Conservation (phyloP, 2,329 filamentous ascomycete genomes). For the Aureobasidium uvarum region DNA sequence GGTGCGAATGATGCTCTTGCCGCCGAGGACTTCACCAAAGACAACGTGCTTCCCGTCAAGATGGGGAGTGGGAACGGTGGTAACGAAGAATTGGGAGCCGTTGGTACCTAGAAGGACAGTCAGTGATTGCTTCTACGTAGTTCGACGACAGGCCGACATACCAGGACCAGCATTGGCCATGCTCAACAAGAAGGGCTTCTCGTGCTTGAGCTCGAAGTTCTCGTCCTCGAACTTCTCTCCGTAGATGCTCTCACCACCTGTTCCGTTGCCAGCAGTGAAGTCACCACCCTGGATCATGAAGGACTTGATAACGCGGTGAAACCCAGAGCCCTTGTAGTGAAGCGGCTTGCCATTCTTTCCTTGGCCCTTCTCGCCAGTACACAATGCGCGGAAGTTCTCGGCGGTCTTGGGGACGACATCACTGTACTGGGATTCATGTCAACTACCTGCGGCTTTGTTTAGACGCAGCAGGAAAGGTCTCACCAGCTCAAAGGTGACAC, state of each 20-base stretch:
- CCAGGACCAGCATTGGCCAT: conserved; percentile 97
- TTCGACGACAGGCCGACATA: conserved; percentile 45
- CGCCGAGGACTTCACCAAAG: conserved; percentile 89
- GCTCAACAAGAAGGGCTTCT: conserved; percentile 86
- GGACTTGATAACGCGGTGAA: conserved; percentile 96
- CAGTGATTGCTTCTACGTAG: background rate
- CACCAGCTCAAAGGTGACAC: conserved; percentile 82
- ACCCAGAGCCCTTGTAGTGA: conserved; percentile 86
- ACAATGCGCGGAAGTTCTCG: conserved; percentile 93
- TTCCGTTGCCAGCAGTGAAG: conserved; percentile 92
- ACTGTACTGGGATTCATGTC: conserved; percentile 40
- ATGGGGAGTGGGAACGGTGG: conserved; percentile 90
- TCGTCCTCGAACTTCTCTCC: conserved; percentile 97
- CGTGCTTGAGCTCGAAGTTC: conserved; percentile 90
- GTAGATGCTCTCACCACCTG: conserved; percentile 95
- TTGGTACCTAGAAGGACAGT: conserved; percentile 67
- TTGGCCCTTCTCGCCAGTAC: conserved; percentile 88
- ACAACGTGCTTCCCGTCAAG: conserved; percentile 97
- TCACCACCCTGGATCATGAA: conserved; percentile 99
- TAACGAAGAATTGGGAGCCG: conserved; percentile 97
- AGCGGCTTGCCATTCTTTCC: conserved; percentile 80
- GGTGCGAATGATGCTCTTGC: conserved; percentile 86
- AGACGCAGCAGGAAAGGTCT: conserved; percentile 34
- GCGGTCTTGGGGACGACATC: conserved; percentile 86
- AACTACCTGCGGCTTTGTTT: background rate